phyloP scores from a whole-genome alignment of 441 rosid species.

The Iberis amara region DNA sequence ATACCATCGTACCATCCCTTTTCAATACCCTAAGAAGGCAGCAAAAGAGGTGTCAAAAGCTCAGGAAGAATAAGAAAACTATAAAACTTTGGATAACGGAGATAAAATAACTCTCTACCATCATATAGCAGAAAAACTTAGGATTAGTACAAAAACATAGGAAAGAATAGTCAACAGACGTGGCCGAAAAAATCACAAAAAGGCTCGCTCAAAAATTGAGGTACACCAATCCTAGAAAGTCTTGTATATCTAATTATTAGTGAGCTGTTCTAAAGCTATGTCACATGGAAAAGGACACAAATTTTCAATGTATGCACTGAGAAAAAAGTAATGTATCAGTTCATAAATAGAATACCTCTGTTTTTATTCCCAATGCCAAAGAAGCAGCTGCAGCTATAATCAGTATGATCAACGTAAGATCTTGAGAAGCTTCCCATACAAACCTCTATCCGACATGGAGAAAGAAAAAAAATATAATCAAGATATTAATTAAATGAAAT shows the following conservation, averaged over 20 bases:
- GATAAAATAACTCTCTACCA: slow-evolving; percentile 13
- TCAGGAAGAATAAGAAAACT: slow-evolving; percentile 1
- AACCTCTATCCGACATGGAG: slow-evolving; percentile 49
- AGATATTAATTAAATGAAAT: slow-evolving; percentile 8
- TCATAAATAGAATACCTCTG: slow-evolving; percentile 58
- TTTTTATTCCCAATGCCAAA: slow-evolving; percentile 81
- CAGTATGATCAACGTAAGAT: slow-evolving; percentile 87
- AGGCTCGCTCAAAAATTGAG: background rate
- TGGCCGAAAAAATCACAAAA: slow-evolving; percentile 5
- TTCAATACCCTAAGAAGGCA: slow-evolving; percentile 61
- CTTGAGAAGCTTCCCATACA: slow-evolving; percentile 99
- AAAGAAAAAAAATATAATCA: background rate
- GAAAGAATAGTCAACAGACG: background rate
- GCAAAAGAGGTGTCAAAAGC: slow-evolving; percentile 17
- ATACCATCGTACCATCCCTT: slow-evolving; percentile 99
- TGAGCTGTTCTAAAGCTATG: slow-evolving; percentile 11
- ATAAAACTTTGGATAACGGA: slow-evolving; percentile 7
- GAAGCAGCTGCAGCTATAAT: slow-evolving; percentile 90
- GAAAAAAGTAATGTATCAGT: slow-evolving; percentile 12
- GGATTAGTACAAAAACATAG: background rate
- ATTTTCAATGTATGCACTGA: slow-evolving; percentile 9
- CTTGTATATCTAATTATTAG: background rate
- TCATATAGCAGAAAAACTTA: slow-evolving; percentile 7
- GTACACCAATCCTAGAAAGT: background rate
- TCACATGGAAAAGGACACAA: slow-evolving; percentile 2